These are phyloP conservation scores for Ophiocordyceps polyrhachis-furcata DNA, from an alignment of 2,329 filamentous ascomycete genomes.

Conservation along the genomic window DNA sequence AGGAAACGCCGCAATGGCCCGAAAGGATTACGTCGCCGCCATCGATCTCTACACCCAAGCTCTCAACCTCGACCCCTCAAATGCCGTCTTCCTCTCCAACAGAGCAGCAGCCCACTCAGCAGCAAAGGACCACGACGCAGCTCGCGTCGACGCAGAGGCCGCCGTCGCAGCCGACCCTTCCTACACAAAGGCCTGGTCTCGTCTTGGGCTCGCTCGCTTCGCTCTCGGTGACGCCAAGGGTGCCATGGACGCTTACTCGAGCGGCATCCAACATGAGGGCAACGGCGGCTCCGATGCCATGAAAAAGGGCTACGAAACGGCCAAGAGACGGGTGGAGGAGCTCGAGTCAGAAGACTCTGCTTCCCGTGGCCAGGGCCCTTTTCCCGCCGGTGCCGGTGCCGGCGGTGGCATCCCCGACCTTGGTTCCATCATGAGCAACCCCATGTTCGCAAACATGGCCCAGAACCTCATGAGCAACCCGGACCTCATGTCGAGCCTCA, in stretches of 20 bases:
- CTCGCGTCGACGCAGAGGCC: constrained; percentile 74
- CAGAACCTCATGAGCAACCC: constrained; percentile 97
- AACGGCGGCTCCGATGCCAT: constrained; percentile 90
- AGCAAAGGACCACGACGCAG: constrained; percentile 64
- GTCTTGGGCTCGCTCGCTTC: constrained; percentile 78
- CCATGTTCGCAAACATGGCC: constrained; percentile 95
- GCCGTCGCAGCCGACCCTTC: constrained; percentile 73
- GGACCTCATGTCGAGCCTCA: constrained; percentile 74
- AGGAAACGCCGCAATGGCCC: constrained; percentile 87
- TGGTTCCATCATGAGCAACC: constrained; percentile 79
- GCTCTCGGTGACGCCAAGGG: constrained; percentile 81
- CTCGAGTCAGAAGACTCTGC: constrained; percentile 25
- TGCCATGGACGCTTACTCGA: constrained; percentile 83
- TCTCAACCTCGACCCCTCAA: constrained; percentile 59
- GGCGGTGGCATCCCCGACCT: constrained; percentile 74
- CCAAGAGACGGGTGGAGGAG: constrained; percentile 71
- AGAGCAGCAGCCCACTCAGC: constrained; percentile 86
- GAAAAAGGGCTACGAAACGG: constrained; percentile 93
- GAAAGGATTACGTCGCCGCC: constrained; percentile 71
- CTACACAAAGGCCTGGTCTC: constrained; percentile 96
- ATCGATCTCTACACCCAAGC: constrained; percentile 82
- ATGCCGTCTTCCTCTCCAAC: constrained; percentile 96
- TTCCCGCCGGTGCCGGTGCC: constrained; percentile 19
- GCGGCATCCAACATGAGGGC: constrained; percentile 86
- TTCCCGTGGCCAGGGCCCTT: neutral